Conservation (phyloP, 371 early-diverging fungal species). For the Umbelopsis sp. region DNA sequence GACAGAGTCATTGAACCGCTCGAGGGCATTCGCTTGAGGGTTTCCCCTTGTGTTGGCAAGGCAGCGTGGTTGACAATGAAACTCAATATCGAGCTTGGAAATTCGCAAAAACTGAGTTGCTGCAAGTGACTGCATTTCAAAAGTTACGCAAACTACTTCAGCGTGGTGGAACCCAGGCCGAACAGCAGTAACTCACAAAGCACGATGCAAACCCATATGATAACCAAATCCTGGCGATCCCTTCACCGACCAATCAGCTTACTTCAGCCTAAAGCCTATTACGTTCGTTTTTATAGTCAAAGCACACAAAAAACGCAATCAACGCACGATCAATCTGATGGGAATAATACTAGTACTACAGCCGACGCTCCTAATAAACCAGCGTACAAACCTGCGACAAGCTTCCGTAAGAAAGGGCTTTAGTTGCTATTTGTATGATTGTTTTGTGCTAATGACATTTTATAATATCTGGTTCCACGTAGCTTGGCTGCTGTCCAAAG, state of each 20-base stretch:
- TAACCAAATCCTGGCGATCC: neutral
- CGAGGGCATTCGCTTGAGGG: no score
- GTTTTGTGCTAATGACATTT: neutral
- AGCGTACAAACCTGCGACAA: neutral
- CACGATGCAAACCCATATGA: neutral
- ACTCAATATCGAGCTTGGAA: no score
- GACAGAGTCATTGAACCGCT: no score
- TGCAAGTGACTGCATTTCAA: no score
- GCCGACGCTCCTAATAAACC: neutral
- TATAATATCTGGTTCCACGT: neutral
- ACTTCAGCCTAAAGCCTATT: neutral
- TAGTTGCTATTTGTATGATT: neutral
- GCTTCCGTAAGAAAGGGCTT: neutral
- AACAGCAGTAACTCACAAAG: neutral
- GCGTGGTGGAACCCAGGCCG: neutral
- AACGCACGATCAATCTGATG: neutral
- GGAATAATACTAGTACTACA: neutral
- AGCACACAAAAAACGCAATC: neutral
- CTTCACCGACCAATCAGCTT: neutral
- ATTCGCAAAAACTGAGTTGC: no score
- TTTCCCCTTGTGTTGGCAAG: no score
- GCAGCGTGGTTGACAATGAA: no score
- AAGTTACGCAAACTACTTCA: no score
- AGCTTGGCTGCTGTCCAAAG: conserved; percentile 57
- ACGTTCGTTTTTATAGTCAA: neutral